Evolutionary conservation across 768 basidiomycete genomes (phyloP).

Genomic region (Suillus placidus): DNA sequence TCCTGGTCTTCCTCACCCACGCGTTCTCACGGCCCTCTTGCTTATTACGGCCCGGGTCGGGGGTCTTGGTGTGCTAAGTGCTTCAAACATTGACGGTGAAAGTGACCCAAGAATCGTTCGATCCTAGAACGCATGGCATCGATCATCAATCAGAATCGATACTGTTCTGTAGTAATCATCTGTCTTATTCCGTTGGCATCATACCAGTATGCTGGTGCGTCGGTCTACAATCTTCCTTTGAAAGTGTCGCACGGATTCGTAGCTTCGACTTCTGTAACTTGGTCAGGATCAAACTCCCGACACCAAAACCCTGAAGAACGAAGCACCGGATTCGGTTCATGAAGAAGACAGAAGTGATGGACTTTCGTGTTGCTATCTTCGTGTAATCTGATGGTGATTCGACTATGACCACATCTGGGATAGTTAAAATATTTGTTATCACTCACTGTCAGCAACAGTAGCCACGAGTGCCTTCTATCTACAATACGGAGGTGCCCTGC

Average conservation of each 20-base stretch:
- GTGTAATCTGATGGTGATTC: background rate
- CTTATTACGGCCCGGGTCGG: background rate
- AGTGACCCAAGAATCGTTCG: background rate
- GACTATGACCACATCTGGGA: background rate
- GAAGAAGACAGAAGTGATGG: background rate
- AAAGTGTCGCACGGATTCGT: background rate
- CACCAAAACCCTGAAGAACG: conserved; percentile 3
- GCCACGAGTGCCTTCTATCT: background rate
- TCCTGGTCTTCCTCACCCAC: conserved; percentile 26
- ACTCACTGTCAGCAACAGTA: background rate
- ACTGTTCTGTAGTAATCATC: background rate
- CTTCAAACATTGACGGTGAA: background rate
- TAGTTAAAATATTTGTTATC: background rate
- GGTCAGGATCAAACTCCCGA: background rate
- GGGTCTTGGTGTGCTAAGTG: background rate
- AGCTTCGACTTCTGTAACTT: background rate
- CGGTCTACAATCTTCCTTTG: background rate
- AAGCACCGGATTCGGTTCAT: background rate
- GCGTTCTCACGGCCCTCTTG: conserved; percentile 22
- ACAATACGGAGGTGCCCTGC: background rate
- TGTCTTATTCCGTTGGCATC: background rate
- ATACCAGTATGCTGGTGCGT: background rate
- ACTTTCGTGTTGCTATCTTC: background rate
- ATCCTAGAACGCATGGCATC: background rate
- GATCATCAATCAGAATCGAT: background rate